phyloP scores from a whole-genome alignment of 2,329 filamentous ascomycete species.

The Colletotrichum camelliae region DNA sequence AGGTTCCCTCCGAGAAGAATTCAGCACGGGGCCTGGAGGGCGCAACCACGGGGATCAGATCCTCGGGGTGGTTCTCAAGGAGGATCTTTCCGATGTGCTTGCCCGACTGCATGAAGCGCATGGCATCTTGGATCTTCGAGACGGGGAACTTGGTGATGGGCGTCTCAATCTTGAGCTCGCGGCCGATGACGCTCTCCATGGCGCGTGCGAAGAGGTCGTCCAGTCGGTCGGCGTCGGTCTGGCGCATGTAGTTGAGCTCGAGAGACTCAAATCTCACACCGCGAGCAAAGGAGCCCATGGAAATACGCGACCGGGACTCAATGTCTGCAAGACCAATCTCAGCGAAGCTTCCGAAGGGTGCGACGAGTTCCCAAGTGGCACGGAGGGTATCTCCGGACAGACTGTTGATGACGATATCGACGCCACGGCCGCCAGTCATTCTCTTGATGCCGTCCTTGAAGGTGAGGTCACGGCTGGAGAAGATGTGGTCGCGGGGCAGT shows the following conservation, averaged over 20 bases:
- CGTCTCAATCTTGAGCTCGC: conserved; percentile 27
- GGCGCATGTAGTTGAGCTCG: conserved; percentile 46
- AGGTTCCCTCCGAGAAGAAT: background rate
- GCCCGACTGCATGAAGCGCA: conserved; percentile 41
- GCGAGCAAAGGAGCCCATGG: conserved; percentile 47
- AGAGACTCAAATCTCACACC: conserved; percentile 4
- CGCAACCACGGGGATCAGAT: background rate
- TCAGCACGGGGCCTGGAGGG: background rate
- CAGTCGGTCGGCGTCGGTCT: conserved; percentile 48
- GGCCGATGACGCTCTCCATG: conserved; percentile 20
- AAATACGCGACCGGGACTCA: conserved; percentile 45
- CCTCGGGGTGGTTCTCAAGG: conserved; percentile 11
- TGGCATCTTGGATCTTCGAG: conserved; percentile 33
- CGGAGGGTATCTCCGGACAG: conserved; percentile 46
- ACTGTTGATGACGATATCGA: conserved; percentile 45
- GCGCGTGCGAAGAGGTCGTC: conserved; percentile 25
- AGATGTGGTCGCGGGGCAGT: conserved; percentile 31
- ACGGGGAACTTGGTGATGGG: conserved; percentile 31
- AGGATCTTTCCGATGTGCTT: conserved; percentile 44
- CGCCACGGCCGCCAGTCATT: conserved; percentile 33
- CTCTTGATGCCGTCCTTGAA: conserved; percentile 35
- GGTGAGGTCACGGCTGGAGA: conserved; percentile 28
- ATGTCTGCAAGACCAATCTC: conserved; percentile 49
- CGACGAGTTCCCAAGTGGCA: conserved; percentile 49
- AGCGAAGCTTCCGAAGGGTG: conserved; percentile 49